Conservation (phyloP, 179 eudicot species). For the Camellia oleifera region DNA sequence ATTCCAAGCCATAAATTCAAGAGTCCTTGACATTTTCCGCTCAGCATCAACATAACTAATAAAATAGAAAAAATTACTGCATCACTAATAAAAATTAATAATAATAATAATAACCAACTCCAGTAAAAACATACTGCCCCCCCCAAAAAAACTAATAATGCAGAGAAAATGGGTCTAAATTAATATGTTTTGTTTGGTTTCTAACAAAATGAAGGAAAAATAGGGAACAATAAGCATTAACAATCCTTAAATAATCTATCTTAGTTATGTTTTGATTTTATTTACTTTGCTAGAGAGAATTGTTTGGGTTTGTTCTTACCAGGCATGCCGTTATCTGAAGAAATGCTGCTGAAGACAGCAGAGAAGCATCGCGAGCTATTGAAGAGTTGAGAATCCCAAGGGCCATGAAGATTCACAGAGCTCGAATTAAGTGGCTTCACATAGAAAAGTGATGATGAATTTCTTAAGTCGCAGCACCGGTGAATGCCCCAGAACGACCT, state of each 20-base stretch:
- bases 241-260: too few relatives aligned
- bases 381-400: background rate
- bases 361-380: slow-evolving; percentile 1
- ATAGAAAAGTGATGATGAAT: background rate
- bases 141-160: background rate
- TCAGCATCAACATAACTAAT: background rate
- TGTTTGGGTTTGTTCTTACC: slow-evolving; percentile 18
- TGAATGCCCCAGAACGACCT: background rate
- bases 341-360: slow-evolving; percentile 9
- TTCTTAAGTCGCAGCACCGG: slow-evolving; percentile 2
- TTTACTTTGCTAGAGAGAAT: too few relatives aligned
- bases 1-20: background rate
- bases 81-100: background rate
- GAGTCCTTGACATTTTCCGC: background rate
- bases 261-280: background rate
- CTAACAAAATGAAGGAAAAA: background rate
- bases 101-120: too few relatives aligned
- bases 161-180: background rate
- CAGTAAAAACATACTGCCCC: too few relatives aligned
- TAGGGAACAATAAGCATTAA: slow-evolving; percentile 4
- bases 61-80: background rate
- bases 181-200: background rate
- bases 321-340: slow-evolving; percentile 19
- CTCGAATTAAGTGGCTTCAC: background rate
- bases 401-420: background rate